These are phyloP conservation scores for Talaromyces amestolkiae DNA, from an alignment of 2,329 filamentous ascomycete genomes.

Conservation along the genomic window DNA sequence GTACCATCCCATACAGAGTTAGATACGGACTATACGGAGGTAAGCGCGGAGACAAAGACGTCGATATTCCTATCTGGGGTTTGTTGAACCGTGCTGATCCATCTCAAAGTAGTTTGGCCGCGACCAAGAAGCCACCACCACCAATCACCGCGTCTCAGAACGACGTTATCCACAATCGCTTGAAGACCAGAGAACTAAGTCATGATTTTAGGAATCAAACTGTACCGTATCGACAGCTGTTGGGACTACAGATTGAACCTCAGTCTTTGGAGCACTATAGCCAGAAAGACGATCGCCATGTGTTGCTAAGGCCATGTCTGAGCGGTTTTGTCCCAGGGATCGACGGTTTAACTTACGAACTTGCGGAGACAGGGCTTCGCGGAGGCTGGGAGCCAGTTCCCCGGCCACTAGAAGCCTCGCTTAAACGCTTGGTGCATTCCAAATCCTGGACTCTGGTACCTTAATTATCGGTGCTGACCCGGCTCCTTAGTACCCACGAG, in stretches of 20 bases:
- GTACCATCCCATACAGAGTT: neutral
- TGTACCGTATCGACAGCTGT: neutral
- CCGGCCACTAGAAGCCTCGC: neutral
- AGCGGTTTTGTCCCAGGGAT: neutral
- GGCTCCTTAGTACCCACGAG: too few species aligned
- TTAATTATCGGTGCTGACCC: neutral
- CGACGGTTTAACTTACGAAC: neutral
- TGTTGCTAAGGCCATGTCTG: neutral
- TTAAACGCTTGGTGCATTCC: neutral
- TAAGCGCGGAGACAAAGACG: neutral
- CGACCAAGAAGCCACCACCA: neutral
- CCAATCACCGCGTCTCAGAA: neutral
- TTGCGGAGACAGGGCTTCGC: neutral
- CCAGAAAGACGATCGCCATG: neutral
- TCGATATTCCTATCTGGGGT: neutral
- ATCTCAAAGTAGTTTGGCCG: neutral
- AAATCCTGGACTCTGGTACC: neutral
- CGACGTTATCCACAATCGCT: neutral
- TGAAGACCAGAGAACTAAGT: neutral
- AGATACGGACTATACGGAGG: neutral
- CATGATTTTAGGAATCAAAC: neutral
- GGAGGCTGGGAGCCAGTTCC: neutral
- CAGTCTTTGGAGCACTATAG: neutral
- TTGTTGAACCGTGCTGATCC: neutral
- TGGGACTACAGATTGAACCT: neutral